These are phyloP conservation scores for Fusarium avenaceum DNA, from an alignment of 2,329 filamentous ascomycete species.

Conservation along the genomic window DNA sequence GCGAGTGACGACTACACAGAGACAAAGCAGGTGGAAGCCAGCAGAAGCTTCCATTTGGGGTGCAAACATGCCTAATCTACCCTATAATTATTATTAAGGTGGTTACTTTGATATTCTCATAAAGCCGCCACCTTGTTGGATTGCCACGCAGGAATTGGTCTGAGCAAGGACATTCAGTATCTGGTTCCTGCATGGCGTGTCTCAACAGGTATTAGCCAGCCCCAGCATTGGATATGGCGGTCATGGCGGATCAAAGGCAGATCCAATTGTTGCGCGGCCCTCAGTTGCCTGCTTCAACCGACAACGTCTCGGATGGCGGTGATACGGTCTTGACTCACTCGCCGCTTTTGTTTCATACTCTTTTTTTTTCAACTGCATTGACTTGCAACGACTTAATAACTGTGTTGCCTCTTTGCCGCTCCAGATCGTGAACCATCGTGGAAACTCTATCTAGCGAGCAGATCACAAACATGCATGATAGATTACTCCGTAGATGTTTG, in stretches of 20 bases:
- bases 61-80: not conserved
- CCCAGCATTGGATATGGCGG: constrained; percentile 12
- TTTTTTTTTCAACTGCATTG: not conserved
- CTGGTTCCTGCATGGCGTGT: constrained; percentile 32
- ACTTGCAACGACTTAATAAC: not conserved
- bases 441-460: not conserved
- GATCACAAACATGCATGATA: constrained; percentile 32
- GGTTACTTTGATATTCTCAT: not conserved
- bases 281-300: constrained; percentile 23
- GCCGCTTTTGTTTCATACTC: not conserved
- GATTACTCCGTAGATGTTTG: not conserved
- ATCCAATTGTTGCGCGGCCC: constrained; percentile 32
- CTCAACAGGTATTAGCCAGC: not conserved
- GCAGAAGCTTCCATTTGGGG: constrained; percentile 42
- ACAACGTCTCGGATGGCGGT: constrained; percentile 5
- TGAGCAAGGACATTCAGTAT: not conserved
- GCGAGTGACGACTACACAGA: constrained; percentile 47
- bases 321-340: constrained; percentile 15
- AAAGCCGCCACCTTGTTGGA: constrained; percentile 30
- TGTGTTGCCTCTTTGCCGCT: constrained; percentile 23
- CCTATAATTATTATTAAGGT: not conserved
- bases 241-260: constrained; percentile 37
- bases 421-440: constrained; percentile 7
- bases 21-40: constrained; percentile 44
- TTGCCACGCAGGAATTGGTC: constrained; percentile 15